Percentiles rank a stretch among this genome's conserved stretches.
Conservation (phyloP, 225 moss, liverwort and hornwort genomes). For the Physcomitrium patens region DNA sequence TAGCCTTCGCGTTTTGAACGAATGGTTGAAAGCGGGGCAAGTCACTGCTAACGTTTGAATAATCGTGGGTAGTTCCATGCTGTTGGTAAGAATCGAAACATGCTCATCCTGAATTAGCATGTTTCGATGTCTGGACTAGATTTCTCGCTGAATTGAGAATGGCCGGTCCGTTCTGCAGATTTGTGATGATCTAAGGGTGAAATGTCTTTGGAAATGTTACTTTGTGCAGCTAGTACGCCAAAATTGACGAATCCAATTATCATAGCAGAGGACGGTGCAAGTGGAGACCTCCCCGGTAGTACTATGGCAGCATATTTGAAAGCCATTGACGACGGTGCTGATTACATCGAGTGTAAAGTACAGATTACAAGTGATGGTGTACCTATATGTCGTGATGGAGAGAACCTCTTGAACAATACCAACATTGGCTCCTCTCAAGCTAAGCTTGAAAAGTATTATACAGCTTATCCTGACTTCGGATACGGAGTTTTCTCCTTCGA, state of each 20-base stretch:
- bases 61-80: too few species aligned
- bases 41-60: too few species aligned
- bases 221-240: constrained; percentile 35
- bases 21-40: too few species aligned
- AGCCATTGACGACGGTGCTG: constrained; percentile 76
- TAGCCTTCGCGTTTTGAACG: too few species aligned
- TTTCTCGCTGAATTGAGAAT: too few species aligned
- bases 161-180: not conserved
- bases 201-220: not conserved
- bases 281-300: constrained; percentile 87
- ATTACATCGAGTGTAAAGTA: constrained; percentile 91
- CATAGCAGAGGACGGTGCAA: constrained; percentile 83
- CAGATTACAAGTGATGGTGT: constrained; percentile 83
- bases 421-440: constrained; percentile 18
- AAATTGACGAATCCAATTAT: constrained; percentile 38
- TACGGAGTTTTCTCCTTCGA: constrained; percentile 72
- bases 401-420: constrained; percentile 60
- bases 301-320: constrained; percentile 62
- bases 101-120: too few species aligned
- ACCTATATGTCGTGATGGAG: constrained; percentile 69
- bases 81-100: too few species aligned
- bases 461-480: constrained; percentile 33
- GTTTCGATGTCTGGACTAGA: too few species aligned
- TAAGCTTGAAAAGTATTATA: constrained; percentile 29
- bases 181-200: not conserved